These are phyloP conservation scores for Naganishia albida DNA, from an alignment of 1,284 basidiomycete species.

Conservation along the genomic window DNA sequence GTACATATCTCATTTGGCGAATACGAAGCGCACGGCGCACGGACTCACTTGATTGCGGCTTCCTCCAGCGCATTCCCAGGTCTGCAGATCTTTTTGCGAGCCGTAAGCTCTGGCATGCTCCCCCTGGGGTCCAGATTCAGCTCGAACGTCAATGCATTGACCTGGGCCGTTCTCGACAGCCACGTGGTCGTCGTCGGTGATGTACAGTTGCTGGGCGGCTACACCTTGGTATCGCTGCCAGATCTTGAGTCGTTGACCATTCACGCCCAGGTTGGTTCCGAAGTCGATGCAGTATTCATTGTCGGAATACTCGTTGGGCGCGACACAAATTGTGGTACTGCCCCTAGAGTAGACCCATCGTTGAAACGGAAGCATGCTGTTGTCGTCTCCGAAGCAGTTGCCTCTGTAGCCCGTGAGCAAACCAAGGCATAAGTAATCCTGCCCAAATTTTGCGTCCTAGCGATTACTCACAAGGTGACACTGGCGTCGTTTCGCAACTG, in stretches of 20 bases:
- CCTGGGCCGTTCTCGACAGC: conserved; percentile 19
- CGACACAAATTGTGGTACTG: conserved; percentile 5
- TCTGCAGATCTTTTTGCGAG: conserved; percentile 6
- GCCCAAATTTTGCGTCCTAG: no score
- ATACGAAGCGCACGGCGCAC: no score
- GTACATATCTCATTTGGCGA: no score
- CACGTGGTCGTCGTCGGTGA: conserved; percentile 19
- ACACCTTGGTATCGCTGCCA: conserved; percentile 32
- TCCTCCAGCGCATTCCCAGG: conserved; percentile 7
- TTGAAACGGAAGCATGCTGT: not conserved
- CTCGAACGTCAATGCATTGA: conserved; percentile 19
- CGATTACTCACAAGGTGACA: no score
- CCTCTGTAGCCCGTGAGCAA: not conserved
- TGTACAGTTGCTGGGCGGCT: not conserved
- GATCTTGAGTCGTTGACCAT: conserved; percentile 36
- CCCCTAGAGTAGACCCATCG: conserved; percentile 1
- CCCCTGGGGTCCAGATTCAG: not conserved
- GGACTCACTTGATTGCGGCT: conserved; percentile 21
- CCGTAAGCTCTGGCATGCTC: conserved; percentile 9
- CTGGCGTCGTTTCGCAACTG: no score
- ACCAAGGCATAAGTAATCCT: no score
- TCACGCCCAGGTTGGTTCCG: conserved; percentile 9
- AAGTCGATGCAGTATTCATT: conserved; percentile 17
- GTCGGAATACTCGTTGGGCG: conserved; percentile 14
- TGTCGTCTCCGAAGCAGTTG: conserved; percentile 1